Evolutionary conservation across 352 stramenopile genomes (phyloP).

Genomic region (Globisporangium nodosum): DNA sequence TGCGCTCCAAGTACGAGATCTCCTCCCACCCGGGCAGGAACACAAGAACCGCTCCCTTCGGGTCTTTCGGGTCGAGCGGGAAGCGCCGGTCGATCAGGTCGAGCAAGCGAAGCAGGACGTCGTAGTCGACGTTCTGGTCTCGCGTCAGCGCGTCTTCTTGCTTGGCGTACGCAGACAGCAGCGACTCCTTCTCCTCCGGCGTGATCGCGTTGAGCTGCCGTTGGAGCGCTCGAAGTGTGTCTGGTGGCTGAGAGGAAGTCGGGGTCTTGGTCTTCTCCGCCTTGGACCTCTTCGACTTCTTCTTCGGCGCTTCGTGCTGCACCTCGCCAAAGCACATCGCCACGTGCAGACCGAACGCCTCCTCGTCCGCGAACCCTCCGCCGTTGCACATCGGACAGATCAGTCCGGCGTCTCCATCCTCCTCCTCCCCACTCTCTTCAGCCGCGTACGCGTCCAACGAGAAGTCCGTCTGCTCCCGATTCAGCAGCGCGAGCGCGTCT

Average conservation of each 20-base stretch:
- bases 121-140: constrained; percentile 70
- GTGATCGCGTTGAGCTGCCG: constrained; percentile 23
- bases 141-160: constrained; percentile 52
- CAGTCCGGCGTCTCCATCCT: constrained; percentile 21
- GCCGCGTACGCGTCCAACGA: constrained; percentile 12
- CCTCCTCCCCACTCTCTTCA: background rate
- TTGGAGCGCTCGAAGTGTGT: constrained; percentile 31
- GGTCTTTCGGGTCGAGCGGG: constrained; percentile 29
- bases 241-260: constrained; percentile 13
- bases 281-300: constrained; percentile 5
- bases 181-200: constrained; percentile 25
- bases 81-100: constrained; percentile 56
- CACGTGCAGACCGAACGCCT: constrained; percentile 85
- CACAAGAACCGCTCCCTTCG: constrained; percentile 74
- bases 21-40: constrained; percentile 82
- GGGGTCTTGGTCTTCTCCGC: constrained; percentile 1
- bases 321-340: constrained; percentile 72
- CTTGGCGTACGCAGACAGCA: constrained; percentile 53
- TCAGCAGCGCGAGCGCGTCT: constrained; percentile 55
- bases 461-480: constrained; percentile 20
- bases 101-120: constrained; percentile 59
- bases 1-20: constrained; percentile 72
- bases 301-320: constrained; percentile 6
- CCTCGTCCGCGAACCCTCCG: constrained; percentile 60
- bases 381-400: constrained; percentile 82